Evolutionary conservation across 2,329 filamentous ascomycete species (phyloP).

Genomic region (Trichothecium sympodiale): DNA sequence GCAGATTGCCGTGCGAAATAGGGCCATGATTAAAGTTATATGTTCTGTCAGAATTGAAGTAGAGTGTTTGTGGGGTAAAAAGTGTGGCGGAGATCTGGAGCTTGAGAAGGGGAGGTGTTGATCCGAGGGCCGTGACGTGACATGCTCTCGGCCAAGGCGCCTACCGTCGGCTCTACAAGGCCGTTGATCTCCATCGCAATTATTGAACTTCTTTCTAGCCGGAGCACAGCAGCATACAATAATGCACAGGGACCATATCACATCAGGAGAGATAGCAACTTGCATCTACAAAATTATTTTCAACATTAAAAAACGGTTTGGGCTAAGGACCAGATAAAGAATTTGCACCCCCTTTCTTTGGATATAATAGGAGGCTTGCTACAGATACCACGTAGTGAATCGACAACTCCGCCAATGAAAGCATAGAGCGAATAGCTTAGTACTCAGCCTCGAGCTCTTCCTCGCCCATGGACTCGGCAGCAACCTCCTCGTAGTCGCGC

Average conservation of each 20-base stretch:
- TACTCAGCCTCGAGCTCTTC: constrained; percentile 89
- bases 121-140: neutral
- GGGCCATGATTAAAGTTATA: constrained; percentile 16
- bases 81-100: constrained; percentile 3
- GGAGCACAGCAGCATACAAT: too few species aligned
- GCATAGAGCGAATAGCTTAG: constrained; percentile 35
- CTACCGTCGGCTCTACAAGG: constrained; percentile 19
- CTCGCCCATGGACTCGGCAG: constrained; percentile 81
- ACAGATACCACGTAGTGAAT: neutral
- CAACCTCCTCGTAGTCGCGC: constrained; percentile 98
- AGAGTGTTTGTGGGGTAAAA: constrained; percentile 6
- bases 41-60: neutral
- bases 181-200: too few species aligned
- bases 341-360: constrained; percentile 23
- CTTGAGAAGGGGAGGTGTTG: constrained; percentile 3
- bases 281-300: constrained; percentile 21
- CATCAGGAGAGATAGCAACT: constrained; percentile 5
- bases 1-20: constrained; percentile 25
- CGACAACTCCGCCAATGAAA: neutral
- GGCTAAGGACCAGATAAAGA: constrained; percentile 26
- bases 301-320: constrained; percentile 24
- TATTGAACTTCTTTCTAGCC: too few species aligned
- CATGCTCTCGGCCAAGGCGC: constrained; percentile 11
- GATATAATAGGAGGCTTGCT: constrained; percentile 15
- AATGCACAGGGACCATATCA: neutral